A percentile compares a stretch with the other conserved stretches of the same genome.
Evolutionary conservation across 2,329 filamentous ascomycete species (phyloP).

Genomic region (Scedosporium minutisporum): DNA sequence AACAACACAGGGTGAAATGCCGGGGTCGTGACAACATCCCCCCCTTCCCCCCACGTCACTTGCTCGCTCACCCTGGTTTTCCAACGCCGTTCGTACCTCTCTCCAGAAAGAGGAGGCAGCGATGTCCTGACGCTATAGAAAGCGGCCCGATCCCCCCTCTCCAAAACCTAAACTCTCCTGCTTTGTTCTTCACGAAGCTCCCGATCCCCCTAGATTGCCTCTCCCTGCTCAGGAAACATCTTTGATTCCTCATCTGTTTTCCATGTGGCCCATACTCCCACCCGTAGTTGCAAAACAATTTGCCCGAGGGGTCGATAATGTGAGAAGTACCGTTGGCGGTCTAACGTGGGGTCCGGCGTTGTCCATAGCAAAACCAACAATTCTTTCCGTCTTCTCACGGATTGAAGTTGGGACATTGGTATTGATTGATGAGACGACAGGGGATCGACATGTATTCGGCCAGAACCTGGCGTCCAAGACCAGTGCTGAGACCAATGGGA

Average conservation of each 20-base stretch:
- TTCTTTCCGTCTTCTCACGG: constrained; percentile 34
- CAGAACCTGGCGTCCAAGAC: constrained; percentile 31
- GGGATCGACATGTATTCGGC: constrained; percentile 32
- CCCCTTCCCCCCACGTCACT: too few species aligned
- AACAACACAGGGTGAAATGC: too few species aligned
- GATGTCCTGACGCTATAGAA: too few species aligned
- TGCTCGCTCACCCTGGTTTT: too few species aligned
- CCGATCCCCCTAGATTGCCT: not conserved
- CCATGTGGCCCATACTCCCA: not conserved
- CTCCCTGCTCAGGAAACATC: not conserved
- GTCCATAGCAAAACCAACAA: constrained; percentile 33
- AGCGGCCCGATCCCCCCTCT: too few species aligned
- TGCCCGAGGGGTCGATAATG: constrained; percentile 26
- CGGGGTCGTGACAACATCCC: too few species aligned
- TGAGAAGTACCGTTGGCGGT: constrained; percentile 32
- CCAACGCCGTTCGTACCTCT: too few species aligned
- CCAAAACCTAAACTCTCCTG: too few species aligned
- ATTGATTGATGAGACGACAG: constrained; percentile 35
- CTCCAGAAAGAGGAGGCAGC: too few species aligned
- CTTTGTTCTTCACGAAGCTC: not conserved
- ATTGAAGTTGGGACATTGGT: constrained; percentile 39
- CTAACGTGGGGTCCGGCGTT: constrained; percentile 38
- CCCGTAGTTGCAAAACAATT: constrained; percentile 27
- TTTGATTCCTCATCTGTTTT: not conserved
- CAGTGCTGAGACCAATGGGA: constrained; percentile 23